Conservation (phyloP, 2,329 filamentous ascomycete species). For the Leptodontidium sp. region DNA sequence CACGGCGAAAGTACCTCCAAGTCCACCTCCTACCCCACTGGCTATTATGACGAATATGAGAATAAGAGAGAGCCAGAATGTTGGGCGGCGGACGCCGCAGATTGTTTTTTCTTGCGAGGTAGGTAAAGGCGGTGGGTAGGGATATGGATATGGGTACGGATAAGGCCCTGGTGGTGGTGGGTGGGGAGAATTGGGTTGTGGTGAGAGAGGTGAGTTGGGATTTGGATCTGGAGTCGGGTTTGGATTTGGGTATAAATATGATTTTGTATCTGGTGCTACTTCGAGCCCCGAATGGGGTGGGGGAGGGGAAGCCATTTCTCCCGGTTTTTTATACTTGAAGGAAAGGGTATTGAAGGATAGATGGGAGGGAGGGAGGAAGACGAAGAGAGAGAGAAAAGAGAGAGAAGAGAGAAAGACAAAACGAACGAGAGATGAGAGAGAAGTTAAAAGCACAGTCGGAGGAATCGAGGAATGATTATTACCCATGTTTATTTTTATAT, state of each 20-base stretch:
- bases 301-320: not conserved
- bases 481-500: constrained; percentile 15
- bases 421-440: not conserved
- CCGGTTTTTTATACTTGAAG: not conserved
- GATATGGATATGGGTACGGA: no score
- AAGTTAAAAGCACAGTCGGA: not conserved
- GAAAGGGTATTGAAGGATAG: not conserved
- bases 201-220: not conserved
- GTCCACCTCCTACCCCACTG: constrained; percentile 12
- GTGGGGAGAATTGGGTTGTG: not conserved
- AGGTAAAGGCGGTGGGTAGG: no score
- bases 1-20: constrained; percentile 14
- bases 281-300: not conserved
- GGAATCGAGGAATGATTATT: not conserved
- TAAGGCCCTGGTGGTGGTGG: no score
- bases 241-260: not conserved
- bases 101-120: constrained; percentile 13
- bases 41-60: constrained; percentile 14
- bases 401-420: not conserved
- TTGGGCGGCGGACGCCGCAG: constrained; percentile 14
- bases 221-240: no score
- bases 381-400: not conserved
- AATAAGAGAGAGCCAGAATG: constrained; percentile 14
- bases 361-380: not conserved
- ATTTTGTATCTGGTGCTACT: constrained; percentile 7